Evolutionary conservation across 2,329 filamentous ascomycete species (phyloP).

Genomic region (Ophiocordyceps sinensis): DNA sequence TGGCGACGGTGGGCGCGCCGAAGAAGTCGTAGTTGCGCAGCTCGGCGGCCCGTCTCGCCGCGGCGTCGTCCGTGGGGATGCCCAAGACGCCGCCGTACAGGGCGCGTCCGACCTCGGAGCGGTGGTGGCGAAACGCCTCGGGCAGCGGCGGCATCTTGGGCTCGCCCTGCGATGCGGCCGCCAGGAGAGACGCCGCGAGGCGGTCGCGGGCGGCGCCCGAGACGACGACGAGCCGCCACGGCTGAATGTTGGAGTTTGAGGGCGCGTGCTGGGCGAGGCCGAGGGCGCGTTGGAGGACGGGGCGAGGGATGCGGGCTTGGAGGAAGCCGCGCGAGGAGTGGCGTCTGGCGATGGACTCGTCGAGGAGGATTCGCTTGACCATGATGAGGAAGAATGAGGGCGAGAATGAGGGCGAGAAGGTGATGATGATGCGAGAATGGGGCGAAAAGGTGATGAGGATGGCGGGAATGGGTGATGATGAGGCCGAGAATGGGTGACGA

Average conservation of each 20-base stretch:
- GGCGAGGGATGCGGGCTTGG: background rate
- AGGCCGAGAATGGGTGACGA: too few relatives aligned
- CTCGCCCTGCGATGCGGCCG: background rate
- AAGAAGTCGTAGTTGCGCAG: constrained; percentile 8
- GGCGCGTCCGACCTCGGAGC: constrained; percentile 5
- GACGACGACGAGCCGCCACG: constrained; percentile 2
- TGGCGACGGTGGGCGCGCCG: constrained; percentile 4
- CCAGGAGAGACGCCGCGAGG: background rate
- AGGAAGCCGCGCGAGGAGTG: constrained; percentile 1
- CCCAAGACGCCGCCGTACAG: constrained; percentile 6
- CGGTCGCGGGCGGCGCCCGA: constrained; percentile 1
- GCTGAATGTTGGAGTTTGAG: constrained; percentile 3
- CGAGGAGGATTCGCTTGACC: background rate
- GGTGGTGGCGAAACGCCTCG: constrained; percentile 3
- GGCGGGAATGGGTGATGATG: too few relatives aligned
- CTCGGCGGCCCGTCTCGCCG: constrained; percentile 2
- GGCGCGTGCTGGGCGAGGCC: constrained; percentile 1
- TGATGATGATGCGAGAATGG: too few relatives aligned
- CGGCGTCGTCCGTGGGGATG: constrained; percentile 4
- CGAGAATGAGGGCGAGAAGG: too few relatives aligned
- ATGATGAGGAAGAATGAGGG: too few relatives aligned
- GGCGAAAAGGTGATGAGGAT: too few relatives aligned
- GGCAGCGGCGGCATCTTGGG: constrained; percentile 1
- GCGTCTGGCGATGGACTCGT: background rate
- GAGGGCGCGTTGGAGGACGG: constrained; percentile 1